Conservation (phyloP, 306 rosid species). For the Rosa chinensis region DNA sequence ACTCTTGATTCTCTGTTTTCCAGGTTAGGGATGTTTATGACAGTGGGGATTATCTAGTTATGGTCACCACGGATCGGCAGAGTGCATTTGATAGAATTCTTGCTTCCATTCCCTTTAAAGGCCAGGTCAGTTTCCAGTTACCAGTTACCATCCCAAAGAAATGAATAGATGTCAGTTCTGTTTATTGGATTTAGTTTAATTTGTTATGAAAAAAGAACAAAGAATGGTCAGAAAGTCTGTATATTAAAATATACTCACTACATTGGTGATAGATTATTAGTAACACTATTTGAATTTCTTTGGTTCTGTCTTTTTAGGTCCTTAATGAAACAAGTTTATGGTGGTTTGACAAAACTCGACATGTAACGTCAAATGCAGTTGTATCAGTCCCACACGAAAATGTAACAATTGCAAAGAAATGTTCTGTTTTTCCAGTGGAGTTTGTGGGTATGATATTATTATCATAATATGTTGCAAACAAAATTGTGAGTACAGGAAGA, state of each 20-base stretch:
- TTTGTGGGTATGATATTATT: slow-evolving; percentile 74
- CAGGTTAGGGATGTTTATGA: slow-evolving; percentile 96
- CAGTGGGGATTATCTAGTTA: slow-evolving; percentile 72
- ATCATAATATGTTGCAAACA: neutral
- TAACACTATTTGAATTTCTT: neutral
- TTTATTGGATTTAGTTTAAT: neutral
- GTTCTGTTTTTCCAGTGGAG: slow-evolving; percentile 94
- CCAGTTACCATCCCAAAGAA: neutral
- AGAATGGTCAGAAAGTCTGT: neutral
- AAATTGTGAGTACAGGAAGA: slow-evolving; percentile 13
- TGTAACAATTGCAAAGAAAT: slow-evolving; percentile 88
- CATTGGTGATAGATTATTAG: neutral
- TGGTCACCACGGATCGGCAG: slow-evolving; percentile 89
- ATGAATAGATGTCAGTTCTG: neutral
- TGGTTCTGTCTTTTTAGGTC: slow-evolving; percentile 49
- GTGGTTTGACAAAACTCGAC: slow-evolving; percentile 92
- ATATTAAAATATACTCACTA: neutral
- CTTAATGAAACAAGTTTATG: slow-evolving; percentile 91
- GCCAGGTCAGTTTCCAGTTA: slow-evolving; percentile 57
- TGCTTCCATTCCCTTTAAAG: slow-evolving; percentile 95
- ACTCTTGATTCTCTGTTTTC: neutral
- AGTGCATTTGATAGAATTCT: slow-evolving; percentile 98
- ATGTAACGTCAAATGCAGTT: slow-evolving; percentile 78
- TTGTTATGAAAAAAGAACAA: neutral
- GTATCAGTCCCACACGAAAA: slow-evolving; percentile 75